Conservation (phyloP, 306 rosid species). For the Cicer yamashitae region DNA sequence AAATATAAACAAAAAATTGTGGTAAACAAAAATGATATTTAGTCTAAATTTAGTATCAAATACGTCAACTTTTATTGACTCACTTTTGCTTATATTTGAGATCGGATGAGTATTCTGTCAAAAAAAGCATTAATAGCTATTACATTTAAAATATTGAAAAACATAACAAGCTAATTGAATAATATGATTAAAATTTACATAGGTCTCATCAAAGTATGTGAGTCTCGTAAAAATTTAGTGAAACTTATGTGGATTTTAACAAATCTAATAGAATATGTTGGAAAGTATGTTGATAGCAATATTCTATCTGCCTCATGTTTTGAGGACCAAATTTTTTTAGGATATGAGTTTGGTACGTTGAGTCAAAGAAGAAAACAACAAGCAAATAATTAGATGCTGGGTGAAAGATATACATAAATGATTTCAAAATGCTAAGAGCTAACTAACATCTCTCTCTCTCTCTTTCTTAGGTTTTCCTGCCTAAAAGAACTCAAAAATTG, state of each 20-base stretch:
- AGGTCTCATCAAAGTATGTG: too few species aligned
- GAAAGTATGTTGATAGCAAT: too few species aligned
- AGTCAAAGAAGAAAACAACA: slow-evolving; percentile 14
- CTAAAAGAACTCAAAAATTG: slow-evolving; percentile 64
- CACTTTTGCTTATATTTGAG: too few species aligned
- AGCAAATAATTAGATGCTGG: slow-evolving; percentile 37
- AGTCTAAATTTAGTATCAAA: too few species aligned
- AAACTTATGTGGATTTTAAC: too few species aligned
- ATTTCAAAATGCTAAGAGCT: slow-evolving; percentile 51
- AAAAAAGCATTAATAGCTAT: too few species aligned
- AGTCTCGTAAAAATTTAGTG: too few species aligned
- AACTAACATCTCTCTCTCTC: slow-evolving; percentile 53
- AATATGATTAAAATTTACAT: background rate
- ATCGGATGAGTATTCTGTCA: too few species aligned
- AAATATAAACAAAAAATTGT: too few species aligned
- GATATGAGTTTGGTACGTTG: slow-evolving; percentile 34
- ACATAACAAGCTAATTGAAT: background rate
- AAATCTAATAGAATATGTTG: too few species aligned
- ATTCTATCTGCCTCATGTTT: background rate
- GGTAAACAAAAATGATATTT: too few species aligned
- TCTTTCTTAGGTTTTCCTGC: slow-evolving; percentile 50
- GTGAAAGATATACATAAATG: slow-evolving; percentile 55
- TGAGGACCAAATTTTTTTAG: slow-evolving; percentile 7
- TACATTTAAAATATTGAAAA: slow-evolving; percentile 17
- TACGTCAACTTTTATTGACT: too few species aligned